Evolutionary conservation across 306 rosid genomes (phyloP), one percentile per base, ranked within the genome.

Genomic region (Oemleria cerasiformis): DNA sequence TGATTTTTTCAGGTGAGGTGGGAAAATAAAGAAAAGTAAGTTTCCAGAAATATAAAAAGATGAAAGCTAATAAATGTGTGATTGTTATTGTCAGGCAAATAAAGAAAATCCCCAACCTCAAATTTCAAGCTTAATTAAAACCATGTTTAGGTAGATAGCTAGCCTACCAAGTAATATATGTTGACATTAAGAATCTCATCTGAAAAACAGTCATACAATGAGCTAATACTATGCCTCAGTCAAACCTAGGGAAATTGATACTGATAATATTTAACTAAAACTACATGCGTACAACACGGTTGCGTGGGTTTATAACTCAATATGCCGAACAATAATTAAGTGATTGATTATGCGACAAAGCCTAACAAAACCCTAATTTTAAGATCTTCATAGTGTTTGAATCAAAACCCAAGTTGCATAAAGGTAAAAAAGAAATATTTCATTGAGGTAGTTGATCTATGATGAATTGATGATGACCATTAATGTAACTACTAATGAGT

Each of bases 51-150:
- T 36, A 49, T n/a, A 45, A 49, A 79, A 65, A 38, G 30, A 73
- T 80, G 82, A 86, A 86, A 88, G 83, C 78, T 80, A 78, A 74
- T 80, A 78, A 74, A 82, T 88, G 1, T 84, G 70, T 71, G 83
- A 77, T 67, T 62, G 40, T 51, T 63, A 55, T 77, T 75, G 81
- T 69, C 70, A 75, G 80, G 34, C 79, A 70, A 70, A 55, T 75
- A 70, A 70, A 70, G 58, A 59, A 61, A 76, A 73, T 72, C 75
- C 79, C 64, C 75, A 67, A 75, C 61, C 78, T 85, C 36, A 30
- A 30, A 30, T 82, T 80, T 70, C 74, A 73, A 72, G 68, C 60
- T 71, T 67, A 71, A 57, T 73, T 63, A 66, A 73, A 76, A 73
- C 75, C 59, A 74, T 66, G 50, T 44, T 71, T 44, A 34, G 67